A percentile compares a stretch with the other conserved stretches of the same genome.
Conservation (phyloP, 495 filamentous ascomycete species). For the Hypoxylon lenormandii region DNA sequence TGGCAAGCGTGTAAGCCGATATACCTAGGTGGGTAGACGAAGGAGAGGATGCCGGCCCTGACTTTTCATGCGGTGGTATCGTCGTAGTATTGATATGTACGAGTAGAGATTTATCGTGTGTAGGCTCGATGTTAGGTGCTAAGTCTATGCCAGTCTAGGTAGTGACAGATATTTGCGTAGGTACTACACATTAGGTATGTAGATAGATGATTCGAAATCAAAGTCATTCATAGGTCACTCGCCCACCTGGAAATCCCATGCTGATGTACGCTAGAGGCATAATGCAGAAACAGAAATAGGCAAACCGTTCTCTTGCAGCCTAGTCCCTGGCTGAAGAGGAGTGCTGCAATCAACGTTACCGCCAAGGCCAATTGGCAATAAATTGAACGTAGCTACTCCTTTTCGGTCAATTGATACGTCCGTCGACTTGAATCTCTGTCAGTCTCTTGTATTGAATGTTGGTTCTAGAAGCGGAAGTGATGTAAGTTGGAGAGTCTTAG, state of each 20-base stretch:
- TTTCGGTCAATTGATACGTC: slow-evolving; percentile 18
- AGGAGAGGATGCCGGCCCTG: slow-evolving; percentile 8
- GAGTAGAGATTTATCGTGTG: not conserved
- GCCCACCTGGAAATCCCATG: not conserved
- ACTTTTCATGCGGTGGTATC: slow-evolving; percentile 22
- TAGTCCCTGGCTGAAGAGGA: slow-evolving; percentile 13
- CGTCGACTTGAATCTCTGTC: slow-evolving; percentile 2
- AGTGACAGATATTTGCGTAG: not conserved
- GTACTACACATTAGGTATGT: not conserved
- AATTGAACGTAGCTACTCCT: slow-evolving; percentile 1
- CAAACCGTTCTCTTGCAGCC: not conserved
- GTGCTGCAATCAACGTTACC: slow-evolving; percentile 33
- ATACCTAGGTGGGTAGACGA: not conserved
- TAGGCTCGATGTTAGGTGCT: not conserved
- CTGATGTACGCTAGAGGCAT: too few relatives aligned
- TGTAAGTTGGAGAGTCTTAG: not conserved
- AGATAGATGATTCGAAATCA: slow-evolving; percentile 15
- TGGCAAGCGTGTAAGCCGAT: slow-evolving; percentile 10
- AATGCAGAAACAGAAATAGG: slow-evolving; percentile 8
- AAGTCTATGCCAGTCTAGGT: not conserved
- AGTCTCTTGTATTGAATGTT: slow-evolving; percentile 3
- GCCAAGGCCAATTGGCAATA: slow-evolving; percentile 21
- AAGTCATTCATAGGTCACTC: slow-evolving; percentile 27
- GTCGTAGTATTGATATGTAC: slow-evolving; percentile 3
- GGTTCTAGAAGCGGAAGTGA: slow-evolving; percentile 15